Evolutionary conservation across 1,284 basidiomycete genomes (phyloP).

Genomic region (Gymnopus androsaceus): DNA sequence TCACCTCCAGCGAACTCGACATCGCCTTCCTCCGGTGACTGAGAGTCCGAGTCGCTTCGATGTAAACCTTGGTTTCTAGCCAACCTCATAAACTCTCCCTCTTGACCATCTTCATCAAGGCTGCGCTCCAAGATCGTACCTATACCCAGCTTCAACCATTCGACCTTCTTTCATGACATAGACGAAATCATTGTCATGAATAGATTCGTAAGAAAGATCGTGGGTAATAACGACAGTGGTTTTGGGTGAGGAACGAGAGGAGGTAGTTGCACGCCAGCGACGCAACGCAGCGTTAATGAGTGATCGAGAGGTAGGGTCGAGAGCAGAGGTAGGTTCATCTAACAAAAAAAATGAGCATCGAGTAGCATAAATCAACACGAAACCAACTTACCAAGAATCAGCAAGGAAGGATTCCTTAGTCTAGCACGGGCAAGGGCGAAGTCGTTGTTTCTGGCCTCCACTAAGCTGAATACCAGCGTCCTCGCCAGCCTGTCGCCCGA

Average conservation of each 20-base stretch:
- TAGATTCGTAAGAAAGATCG: slow-evolving; percentile 59
- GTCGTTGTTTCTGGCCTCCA: slow-evolving; percentile 91
- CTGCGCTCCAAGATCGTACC: slow-evolving; percentile 66
- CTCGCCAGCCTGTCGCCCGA: not conserved
- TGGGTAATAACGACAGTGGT: slow-evolving; percentile 98
- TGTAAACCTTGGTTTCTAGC: slow-evolving; percentile 28
- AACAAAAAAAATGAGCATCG: slow-evolving; percentile 16
- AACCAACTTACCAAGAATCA: slow-evolving; percentile 80
- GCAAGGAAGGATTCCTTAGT: slow-evolving; percentile 84
- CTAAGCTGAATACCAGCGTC: slow-evolving; percentile 75
- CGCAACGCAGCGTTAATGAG: slow-evolving; percentile 90
- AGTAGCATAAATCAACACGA: not conserved
- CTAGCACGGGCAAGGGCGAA: slow-evolving; percentile 91
- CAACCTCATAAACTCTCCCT: slow-evolving; percentile 64
- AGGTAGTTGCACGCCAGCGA: slow-evolving; percentile 67
- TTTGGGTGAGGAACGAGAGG: slow-evolving; percentile 33
- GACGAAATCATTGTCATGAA: slow-evolving; percentile 79
- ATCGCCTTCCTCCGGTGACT: not conserved
- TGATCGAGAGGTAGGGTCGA: slow-evolving; percentile 87
- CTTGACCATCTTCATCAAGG: slow-evolving; percentile 40
- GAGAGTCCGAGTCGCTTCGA: not conserved
- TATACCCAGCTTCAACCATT: slow-evolving; percentile 89
- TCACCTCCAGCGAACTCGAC: slow-evolving; percentile 1
- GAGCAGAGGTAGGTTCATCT: slow-evolving; percentile 97
- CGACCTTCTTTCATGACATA: slow-evolving; percentile 86